Evolutionary conservation across 2,329 filamentous ascomycete genomes (phyloP).

Genomic region (Macrophomina phaseolina): DNA sequence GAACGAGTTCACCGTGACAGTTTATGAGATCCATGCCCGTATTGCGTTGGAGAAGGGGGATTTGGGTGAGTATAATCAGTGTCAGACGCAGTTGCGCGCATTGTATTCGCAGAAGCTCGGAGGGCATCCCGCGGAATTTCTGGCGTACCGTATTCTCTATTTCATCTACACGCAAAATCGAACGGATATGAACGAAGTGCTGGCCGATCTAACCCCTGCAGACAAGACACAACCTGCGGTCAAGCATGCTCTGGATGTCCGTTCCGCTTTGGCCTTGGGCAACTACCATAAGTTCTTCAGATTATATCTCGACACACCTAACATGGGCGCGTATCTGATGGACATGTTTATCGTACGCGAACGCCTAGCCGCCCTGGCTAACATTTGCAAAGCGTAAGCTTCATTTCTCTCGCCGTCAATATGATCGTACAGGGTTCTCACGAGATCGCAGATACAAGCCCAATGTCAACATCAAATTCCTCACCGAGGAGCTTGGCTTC

Average conservation of each 20-base stretch:
- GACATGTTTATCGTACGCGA: slow-evolving; percentile 98
- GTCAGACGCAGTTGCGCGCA: slow-evolving; percentile 94
- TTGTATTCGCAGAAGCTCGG: slow-evolving; percentile 87
- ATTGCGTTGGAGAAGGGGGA: slow-evolving; percentile 98
- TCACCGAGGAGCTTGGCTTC: slow-evolving; percentile 95
- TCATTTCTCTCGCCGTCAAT: too few relatives aligned
- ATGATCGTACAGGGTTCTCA: not conserved
- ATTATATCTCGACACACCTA: slow-evolving; percentile 90
- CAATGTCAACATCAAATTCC: slow-evolving; percentile 84
- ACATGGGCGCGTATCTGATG: slow-evolving; percentile 98
- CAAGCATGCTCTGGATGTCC: slow-evolving; percentile 89
- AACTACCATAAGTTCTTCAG: slow-evolving; percentile 99
- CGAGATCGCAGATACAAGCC: slow-evolving; percentile 77
- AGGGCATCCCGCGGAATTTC: slow-evolving; percentile 93
- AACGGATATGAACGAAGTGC: slow-evolving; percentile 95
- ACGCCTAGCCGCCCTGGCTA: slow-evolving; percentile 85
- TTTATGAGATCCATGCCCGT: slow-evolving; percentile 96
- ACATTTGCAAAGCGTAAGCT: slow-evolving; percentile 93
- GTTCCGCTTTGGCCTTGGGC: slow-evolving; percentile 87
- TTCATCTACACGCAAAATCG: slow-evolving; percentile 99
- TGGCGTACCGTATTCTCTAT: slow-evolving; percentile 99
- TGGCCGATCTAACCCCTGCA: slow-evolving; percentile 98
- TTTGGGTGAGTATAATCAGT: slow-evolving; percentile 99
- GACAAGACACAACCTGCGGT: slow-evolving; percentile 86
- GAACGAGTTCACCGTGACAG: slow-evolving; percentile 93